A percentile compares a stretch with the other conserved stretches of the same genome.
Conservation (phyloP, 1,139 yeast genomes). For the Geotrichum australiense region DNA sequence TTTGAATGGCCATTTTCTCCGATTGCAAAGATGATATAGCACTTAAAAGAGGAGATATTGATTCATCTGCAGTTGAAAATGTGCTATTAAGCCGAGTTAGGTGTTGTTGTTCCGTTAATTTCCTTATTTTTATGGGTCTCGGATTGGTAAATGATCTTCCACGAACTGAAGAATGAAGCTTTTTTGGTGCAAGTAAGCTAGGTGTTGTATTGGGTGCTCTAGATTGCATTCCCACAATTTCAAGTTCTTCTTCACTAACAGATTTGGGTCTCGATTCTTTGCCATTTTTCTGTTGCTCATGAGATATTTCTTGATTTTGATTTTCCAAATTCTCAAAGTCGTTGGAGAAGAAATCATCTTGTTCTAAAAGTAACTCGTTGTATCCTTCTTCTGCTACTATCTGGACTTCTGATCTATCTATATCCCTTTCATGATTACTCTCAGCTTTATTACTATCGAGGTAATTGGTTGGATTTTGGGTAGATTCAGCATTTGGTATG, state of each 20-base stretch:
- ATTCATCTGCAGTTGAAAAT: constrained; percentile 11
- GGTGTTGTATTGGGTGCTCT: too few relatives aligned
- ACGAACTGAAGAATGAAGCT: neutral
- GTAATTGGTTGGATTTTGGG: neutral
- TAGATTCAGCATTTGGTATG: constrained; percentile 6
- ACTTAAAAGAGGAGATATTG: constrained; percentile 11
- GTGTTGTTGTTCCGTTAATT: neutral
- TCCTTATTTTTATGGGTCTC: constrained; percentile 10
- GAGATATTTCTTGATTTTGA: neutral
- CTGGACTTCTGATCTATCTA: neutral
- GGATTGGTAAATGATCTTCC: too few relatives aligned
- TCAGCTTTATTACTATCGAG: neutral
- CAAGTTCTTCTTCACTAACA: constrained; percentile 8
- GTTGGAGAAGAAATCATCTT: constrained; percentile 4
- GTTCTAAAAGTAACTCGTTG: constrained; percentile 12
- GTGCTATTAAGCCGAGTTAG: neutral
- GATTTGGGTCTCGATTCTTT: neutral
- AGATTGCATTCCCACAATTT: too few relatives aligned
- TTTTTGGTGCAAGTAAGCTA: neutral
- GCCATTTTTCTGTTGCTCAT: neutral
- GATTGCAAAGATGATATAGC: constrained; percentile 12
- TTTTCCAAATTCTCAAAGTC: neutral
- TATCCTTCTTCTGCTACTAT: constrained; percentile 8
- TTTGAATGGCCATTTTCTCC: constrained; percentile 13
- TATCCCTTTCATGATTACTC: too few relatives aligned